Conservation (phyloP, 2,329 filamentous ascomycete genomes). For the Knufia petricola region DNA sequence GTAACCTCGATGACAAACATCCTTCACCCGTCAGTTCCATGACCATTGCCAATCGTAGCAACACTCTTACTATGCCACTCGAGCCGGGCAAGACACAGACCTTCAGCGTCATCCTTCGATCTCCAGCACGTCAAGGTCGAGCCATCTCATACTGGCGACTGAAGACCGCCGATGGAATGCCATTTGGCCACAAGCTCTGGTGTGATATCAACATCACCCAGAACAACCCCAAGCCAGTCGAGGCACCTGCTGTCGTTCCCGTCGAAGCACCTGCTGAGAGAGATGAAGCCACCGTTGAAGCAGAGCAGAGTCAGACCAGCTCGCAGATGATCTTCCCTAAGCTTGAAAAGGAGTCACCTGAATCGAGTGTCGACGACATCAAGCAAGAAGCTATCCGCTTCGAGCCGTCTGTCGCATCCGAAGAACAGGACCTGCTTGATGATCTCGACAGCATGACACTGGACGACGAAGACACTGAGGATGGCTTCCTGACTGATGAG, state of each 20-base stretch:
- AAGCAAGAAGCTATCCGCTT: constrained; percentile 31
- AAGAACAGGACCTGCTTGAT: constrained; percentile 47
- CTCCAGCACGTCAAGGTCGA: constrained; percentile 65
- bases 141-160: constrained; percentile 95
- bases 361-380: constrained; percentile 62
- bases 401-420: constrained; percentile 30
- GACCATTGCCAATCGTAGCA: constrained; percentile 71
- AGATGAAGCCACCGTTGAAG: constrained; percentile 23
- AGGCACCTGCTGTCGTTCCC: constrained; percentile 11
- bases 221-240: constrained; percentile 14
- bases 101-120: constrained; percentile 79
- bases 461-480: constrained; percentile 40
- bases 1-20: constrained; percentile 70
- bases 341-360: constrained; percentile 85
- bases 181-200: constrained; percentile 91
- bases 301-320: constrained; percentile 24
- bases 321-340: constrained; percentile 90
- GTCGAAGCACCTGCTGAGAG: neutral
- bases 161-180: constrained; percentile 65
- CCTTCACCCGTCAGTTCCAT: constrained; percentile 71
- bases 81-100: constrained; percentile 63
- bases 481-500: constrained; percentile 88
- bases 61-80: constrained; percentile 59
- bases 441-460: constrained; percentile 50
- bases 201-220: constrained; percentile 70